Evolutionary conservation across 2,329 filamentous ascomycete species (phyloP).

Genomic region (Fusarium oligoseptatum): DNA sequence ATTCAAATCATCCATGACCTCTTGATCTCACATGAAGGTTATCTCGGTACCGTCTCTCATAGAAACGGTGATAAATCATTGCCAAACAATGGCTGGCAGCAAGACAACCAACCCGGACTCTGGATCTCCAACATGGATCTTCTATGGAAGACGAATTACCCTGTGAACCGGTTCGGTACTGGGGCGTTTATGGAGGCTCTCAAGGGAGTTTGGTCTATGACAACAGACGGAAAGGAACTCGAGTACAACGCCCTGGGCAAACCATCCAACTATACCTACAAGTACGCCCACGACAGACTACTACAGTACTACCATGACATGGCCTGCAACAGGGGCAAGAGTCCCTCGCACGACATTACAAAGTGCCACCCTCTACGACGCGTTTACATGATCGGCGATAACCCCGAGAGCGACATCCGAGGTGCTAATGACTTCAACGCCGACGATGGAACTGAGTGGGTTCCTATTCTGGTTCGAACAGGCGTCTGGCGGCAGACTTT

Average conservation of each 20-base stretch:
- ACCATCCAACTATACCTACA: constrained; percentile 81
- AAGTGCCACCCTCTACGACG: constrained; percentile 69
- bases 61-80: constrained; percentile 76
- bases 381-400: constrained; percentile 96
- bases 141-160: constrained; percentile 88
- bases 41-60: constrained; percentile 82
- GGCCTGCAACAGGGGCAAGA: constrained; percentile 32
- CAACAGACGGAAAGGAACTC: constrained; percentile 75
- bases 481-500: constrained; percentile 74
- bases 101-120: constrained; percentile 82
- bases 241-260: constrained; percentile 83
- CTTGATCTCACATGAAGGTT: constrained; percentile 81
- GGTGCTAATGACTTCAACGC: constrained; percentile 85
- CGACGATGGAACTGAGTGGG: constrained; percentile 78
- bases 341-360: constrained; percentile 21
- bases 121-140: constrained; percentile 94
- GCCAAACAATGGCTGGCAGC: constrained; percentile 83
- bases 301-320: constrained; percentile 62
- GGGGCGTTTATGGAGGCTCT: constrained; percentile 90
- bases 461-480: constrained; percentile 81
- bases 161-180: constrained; percentile 88
- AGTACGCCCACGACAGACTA: constrained; percentile 81
- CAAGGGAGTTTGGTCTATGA: constrained; percentile 80
- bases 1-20: constrained; percentile 87
- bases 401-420: constrained; percentile 89